These are phyloP conservation scores for Apophysomyces elegans DNA, from an alignment of 371 early-diverging fungal species.

Conservation along the genomic window DNA sequence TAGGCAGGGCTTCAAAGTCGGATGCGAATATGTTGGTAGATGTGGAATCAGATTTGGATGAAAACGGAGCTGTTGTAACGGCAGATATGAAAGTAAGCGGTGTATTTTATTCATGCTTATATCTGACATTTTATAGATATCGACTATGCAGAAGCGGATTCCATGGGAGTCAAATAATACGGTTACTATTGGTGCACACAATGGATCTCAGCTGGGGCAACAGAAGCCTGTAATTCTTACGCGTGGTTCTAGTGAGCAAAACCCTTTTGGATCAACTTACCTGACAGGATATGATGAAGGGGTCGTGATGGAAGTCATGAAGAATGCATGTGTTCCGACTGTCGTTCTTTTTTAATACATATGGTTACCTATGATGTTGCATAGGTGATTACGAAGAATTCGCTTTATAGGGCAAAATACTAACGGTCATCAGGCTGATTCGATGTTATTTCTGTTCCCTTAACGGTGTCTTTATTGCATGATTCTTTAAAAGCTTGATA, in stretches of 20 bases:
- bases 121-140: slow-evolving; percentile 37
- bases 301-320: slow-evolving; percentile 63
- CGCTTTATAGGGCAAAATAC: too few relatives aligned
- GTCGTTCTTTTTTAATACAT: slow-evolving; percentile 50
- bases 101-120: slow-evolving; percentile 13
- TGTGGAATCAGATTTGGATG: slow-evolving; percentile 35
- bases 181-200: slow-evolving; percentile 29
- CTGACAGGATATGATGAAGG: slow-evolving; percentile 68
- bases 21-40: slow-evolving; percentile 36
- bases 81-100: slow-evolving; percentile 52
- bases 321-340: slow-evolving; percentile 64
- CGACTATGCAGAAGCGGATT: slow-evolving; percentile 51
- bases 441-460: too few relatives aligned
- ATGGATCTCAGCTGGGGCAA: slow-evolving; percentile 23
- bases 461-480: too few relatives aligned
- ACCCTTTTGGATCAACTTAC: slow-evolving; percentile 74
- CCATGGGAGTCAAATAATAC: slow-evolving; percentile 45
- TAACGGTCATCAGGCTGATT: too few relatives aligned
- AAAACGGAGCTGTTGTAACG: slow-evolving; percentile 28
- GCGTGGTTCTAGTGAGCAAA: slow-evolving; percentile 69
- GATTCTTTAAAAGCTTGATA: too few relatives aligned
- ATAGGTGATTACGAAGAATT: too few relatives aligned
- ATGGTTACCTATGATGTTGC: too few relatives aligned
- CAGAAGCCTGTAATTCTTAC: slow-evolving; percentile 64
- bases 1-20: slow-evolving; percentile 17